Base-by-base conservation (phyloP, 2,329 filamentous ascomycete species). In the Penicillium sp. region DNA sequence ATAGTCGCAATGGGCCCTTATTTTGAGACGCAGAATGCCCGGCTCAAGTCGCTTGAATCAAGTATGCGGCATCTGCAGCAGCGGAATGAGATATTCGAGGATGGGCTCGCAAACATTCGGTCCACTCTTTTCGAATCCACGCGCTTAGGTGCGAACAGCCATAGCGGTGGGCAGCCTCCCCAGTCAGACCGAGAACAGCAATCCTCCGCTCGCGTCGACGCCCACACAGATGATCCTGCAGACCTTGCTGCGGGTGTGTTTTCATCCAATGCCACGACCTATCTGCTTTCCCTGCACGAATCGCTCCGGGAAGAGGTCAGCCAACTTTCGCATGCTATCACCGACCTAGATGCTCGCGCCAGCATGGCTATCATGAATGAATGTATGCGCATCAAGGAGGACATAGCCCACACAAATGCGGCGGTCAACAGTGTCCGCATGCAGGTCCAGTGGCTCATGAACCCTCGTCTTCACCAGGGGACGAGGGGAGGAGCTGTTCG, bases 351-450 rank as follows among this genome's bases (percentile, higher is more conserved):
- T 54, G 79, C 77, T 41, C 75, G 79, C 32, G 76, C 78, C 33
- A 80, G 73, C 63, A 80, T 83, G 78, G 76, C 79, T 51, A 75
- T 80, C 35, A 75, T 83, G 68, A 83, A 82, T 57, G 80, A 83
- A 61, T 80, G 75, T 41, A 71, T 82, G 29, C 77, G 80, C 3
- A 73, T 77, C 43, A 79, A 81, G 52, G 80, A 83, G 56, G 80
- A 83, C 52, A 76, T 83, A 68, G 72, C 79, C 10, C 80, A 81
- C 58, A 76, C 78, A 7, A 81, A 78, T 52, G 79, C 79, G 3
- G 79, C 78, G 34, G 72, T 83, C 39, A 78, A 75, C 56, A 76
- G 73, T 15, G 73, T 82, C 53, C 74, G 77, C 47, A 75, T 81
- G 69, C 80, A 83, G 58, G 70, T 83, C 21, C 79, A 82, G 45